Conservation (phyloP, 73 alveolate species). For the Paramecium octaurelia region DNA sequence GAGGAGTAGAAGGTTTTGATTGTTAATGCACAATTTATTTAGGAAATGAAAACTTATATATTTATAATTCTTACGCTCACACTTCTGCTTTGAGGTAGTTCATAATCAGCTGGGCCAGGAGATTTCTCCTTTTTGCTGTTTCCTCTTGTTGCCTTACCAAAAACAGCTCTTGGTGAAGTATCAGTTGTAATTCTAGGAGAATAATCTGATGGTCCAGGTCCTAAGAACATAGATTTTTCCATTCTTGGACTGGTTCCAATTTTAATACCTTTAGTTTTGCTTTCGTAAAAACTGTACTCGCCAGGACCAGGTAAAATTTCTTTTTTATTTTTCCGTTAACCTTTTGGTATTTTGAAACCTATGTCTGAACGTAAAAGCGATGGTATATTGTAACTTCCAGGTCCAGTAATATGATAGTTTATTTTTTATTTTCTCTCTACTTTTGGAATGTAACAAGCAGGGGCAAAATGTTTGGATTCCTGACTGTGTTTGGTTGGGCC, state of each 20-base stretch:
- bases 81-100: not conserved
- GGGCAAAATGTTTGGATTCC: not conserved
- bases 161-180: constrained; percentile 3
- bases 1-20: not conserved
- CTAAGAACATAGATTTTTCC: not conserved
- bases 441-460: not conserved
- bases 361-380: not conserved
- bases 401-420: not conserved
- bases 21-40: not conserved
- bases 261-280: not conserved
- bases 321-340: not conserved
- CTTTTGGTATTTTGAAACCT: not conserved
- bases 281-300: not conserved
- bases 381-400: not conserved
- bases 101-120: constrained; percentile 45
- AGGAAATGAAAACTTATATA: constrained; percentile 24
- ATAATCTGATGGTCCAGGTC: constrained; percentile 49
- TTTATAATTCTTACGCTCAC: not conserved
- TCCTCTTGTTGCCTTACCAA: constrained; percentile 8
- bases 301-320: constrained; percentile 32
- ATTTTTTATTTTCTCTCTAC: not conserved
- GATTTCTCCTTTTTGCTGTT: not conserved
- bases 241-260: not conserved
- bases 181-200: constrained; percentile 9
- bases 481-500: not conserved